These are phyloP conservation scores for Fusarium clavum DNA, from an alignment of 2,329 filamentous ascomycete species.

Conservation along the genomic window DNA sequence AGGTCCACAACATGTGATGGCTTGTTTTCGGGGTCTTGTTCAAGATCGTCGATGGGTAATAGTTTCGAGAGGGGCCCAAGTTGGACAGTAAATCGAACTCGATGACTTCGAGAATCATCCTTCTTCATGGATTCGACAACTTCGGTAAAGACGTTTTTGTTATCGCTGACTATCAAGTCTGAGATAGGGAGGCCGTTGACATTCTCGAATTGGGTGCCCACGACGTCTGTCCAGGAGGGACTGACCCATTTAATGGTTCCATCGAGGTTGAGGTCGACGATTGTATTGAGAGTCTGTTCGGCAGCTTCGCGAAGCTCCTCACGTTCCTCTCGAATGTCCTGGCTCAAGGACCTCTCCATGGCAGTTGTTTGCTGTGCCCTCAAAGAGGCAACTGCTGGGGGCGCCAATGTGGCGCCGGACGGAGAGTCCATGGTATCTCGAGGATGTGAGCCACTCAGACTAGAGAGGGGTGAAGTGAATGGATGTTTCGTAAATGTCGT, in stretches of 20 bases:
- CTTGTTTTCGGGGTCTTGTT: constrained; percentile 54
- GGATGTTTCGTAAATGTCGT: constrained; percentile 34
- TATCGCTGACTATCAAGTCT: constrained; percentile 81
- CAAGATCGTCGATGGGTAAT: constrained; percentile 57
- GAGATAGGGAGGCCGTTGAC: constrained; percentile 83
- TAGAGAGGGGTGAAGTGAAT: constrained; percentile 18
- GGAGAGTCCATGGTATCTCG: constrained; percentile 55
- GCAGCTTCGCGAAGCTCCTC: constrained; percentile 95
- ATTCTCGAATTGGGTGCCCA: constrained; percentile 79
- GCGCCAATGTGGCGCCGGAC: constrained; percentile 56
- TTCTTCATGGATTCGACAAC: constrained; percentile 89
- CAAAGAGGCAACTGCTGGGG: constrained; percentile 65
- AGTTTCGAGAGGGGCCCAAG: constrained; percentile 78
- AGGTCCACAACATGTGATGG: constrained; percentile 72
- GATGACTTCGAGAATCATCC: constrained; percentile 92
- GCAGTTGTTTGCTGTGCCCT: constrained; percentile 60
- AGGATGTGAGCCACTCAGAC: constrained; percentile 10
- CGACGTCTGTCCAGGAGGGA: constrained; percentile 93
- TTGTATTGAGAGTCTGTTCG: constrained; percentile 95
- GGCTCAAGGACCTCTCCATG: constrained; percentile 79
- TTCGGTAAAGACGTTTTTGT: constrained; percentile 83
- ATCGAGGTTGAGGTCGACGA: constrained; percentile 92
- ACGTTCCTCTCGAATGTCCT: constrained; percentile 91
- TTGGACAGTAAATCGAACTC: constrained; percentile 82
- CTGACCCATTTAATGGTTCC: constrained; percentile 95